Evolutionary conservation across 306 rosid genomes (phyloP), one percentile per base, ranked within the genome.

Genomic region (Alnus rubra): DNA sequence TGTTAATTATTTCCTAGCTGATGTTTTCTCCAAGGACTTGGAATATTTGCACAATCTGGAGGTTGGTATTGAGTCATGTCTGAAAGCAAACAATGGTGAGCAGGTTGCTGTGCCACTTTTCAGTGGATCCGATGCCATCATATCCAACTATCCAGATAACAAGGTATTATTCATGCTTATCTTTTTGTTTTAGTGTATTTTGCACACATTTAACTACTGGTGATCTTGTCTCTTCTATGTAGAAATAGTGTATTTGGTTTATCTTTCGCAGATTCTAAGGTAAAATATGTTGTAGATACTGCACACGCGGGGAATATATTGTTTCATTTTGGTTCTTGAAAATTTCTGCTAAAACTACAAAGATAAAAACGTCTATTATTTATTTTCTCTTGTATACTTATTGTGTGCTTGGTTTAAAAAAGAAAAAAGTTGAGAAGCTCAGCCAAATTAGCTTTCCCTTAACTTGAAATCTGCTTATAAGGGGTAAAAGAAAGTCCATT

Each of bases 41-140:
- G 94, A 89, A 73, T 86, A 82, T 73, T 84, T 83, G 77, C 86
- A 75, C 74, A 90, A 84, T 83, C 81, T 96, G 82, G 92, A 87
- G 85, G 80, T 82, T 78, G 86, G 87, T 84, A 85, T 96, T 72
- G 82, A 74, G 84, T 78, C 88, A 35, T 90, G 87, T 80, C 63
- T 87, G 76, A 86, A 89, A 69, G 75, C 79, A 74, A 80, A 78
- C 74, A 80, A 77, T 78, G 86, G 81, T 56, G 65, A 79, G 82
- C 75, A 77, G 60, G 81, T 71, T 70, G 86, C 73, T 74, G 71
- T 81, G 74, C 88, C 89, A 77, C 78, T 71, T 54, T 78, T 83
- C 54, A 71, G 55, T 69, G 81, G 75, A 72, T 81, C 74, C 63
- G 82, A 71, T 78, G 89, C 73, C 76, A n/a, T 80, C 73, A 55